Base-by-base conservation (phyloP, 2,329 filamentous ascomycete genomes). In the Colletotrichum lentis region DNA sequence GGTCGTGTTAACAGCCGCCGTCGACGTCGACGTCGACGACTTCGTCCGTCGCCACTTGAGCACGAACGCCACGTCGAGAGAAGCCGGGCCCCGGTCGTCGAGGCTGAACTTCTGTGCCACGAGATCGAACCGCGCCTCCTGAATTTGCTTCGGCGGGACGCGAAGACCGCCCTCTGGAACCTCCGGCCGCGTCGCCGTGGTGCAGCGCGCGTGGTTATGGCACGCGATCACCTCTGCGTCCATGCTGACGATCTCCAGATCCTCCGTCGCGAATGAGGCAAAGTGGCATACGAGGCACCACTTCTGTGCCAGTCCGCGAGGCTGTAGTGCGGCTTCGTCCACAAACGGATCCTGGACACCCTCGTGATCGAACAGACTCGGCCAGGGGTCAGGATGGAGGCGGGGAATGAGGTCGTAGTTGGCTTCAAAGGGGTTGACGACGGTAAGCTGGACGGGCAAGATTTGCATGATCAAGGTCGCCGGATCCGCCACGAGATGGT, bases 401-500 rank as follows among this genome's bases (percentile, higher is more conserved):
- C 91, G 87, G 12, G 96, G 94, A 14, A 90, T 85, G 70, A 98
- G 88, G 70, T 96, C 93, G 77, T 97, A 97, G 74, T 92, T 96
- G 18, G 94, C 92, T 79, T 97, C 94, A 73, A 99, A 98, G 0
- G 95, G 93, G 57, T 89, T 90, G 62, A 93, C 88, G 63, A 97
- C 86, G 44, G 88, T 86, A 5, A 98, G 78, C 61, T 90, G 89
- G 46, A 91, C 85, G 1, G 88, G 84, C 24, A 91, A 80, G 2
- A 86, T 87, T 77, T 96, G 95, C 44, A 90, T 88, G 46, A 98
- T 91, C 1, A 91, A 90, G 1, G 94, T 97, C 58, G 91, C 90
- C 0, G 89, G 82, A 75, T 98, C 94, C 6, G 92, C 91, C 3
- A 89, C 82, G 1, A 98, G 84, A 73, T 91, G 88, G 76, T 99